phyloP scores from a whole-genome alignment of 495 filamentous ascomycete genomes.

The Lepidopterella palustris region DNA sequence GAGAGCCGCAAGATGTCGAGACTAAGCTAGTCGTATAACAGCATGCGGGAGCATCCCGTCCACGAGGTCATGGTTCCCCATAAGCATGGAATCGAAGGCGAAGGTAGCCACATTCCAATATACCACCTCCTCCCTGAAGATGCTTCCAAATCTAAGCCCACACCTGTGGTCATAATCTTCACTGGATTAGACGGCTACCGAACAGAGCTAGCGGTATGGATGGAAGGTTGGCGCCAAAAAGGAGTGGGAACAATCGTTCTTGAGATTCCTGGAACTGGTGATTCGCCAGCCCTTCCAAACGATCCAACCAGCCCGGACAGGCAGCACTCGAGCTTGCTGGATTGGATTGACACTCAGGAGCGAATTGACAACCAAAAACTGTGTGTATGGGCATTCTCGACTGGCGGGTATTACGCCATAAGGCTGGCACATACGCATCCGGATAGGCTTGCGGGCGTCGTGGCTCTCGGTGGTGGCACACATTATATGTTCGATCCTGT shows the following conservation, averaged over 20 bases:
- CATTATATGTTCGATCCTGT: slow-evolving; percentile 62
- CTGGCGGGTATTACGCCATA: slow-evolving; percentile 72
- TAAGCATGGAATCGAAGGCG: slow-evolving; percentile 41
- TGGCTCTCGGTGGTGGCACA: slow-evolving; percentile 66
- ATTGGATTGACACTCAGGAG: slow-evolving; percentile 54
- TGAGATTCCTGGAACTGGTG: slow-evolving; percentile 76
- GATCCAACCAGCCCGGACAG: slow-evolving; percentile 50
- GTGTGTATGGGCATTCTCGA: slow-evolving; percentile 66
- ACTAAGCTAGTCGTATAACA: neutral
- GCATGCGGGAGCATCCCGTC: slow-evolving; percentile 49
- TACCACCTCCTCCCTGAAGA: slow-evolving; percentile 54
- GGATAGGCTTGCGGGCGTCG: slow-evolving; percentile 49
- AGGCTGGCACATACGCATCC: slow-evolving; percentile 66
- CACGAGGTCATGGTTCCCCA: slow-evolving; percentile 58
- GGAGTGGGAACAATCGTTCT: slow-evolving; percentile 50
- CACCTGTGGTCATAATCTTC: slow-evolving; percentile 61
- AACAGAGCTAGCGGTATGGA: slow-evolving; percentile 68
- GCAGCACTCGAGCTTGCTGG: slow-evolving; percentile 57
- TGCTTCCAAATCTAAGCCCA: slow-evolving; percentile 38
- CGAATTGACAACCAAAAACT: slow-evolving; percentile 57
- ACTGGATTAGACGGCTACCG: slow-evolving; percentile 75
- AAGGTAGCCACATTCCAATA: slow-evolving; percentile 55
- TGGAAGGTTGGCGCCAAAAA: slow-evolving; percentile 58
- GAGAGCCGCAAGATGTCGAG: neutral
- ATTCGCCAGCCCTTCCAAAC: slow-evolving; percentile 59